These are phyloP conservation scores for Achaetomiella virescens DNA, from an alignment of 495 filamentous ascomycete species.

Conservation along the genomic window DNA sequence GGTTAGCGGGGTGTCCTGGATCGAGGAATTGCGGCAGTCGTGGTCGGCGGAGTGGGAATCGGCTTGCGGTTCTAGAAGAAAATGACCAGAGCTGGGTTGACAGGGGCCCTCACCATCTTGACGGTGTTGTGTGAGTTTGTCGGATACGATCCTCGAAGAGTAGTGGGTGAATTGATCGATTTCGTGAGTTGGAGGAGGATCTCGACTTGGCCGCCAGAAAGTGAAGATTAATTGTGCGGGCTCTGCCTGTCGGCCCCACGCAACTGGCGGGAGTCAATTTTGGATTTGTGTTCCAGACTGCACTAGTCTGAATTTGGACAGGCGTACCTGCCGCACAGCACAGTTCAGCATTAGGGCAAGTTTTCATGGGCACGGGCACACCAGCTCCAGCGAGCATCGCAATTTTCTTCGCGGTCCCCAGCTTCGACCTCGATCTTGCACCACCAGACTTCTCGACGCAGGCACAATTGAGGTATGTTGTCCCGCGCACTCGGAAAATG, in stretches of 20 bases:
- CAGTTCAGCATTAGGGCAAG: conserved; percentile 23
- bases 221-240: conserved; percentile 23
- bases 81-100: background rate
- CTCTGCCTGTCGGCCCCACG: conserved; percentile 12
- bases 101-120: conserved; percentile 48
- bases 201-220: conserved; percentile 12
- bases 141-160: conserved; percentile 53
- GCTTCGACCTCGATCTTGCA: conserved; percentile 4
- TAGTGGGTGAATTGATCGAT: conserved; percentile 16
- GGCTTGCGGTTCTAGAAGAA: background rate
- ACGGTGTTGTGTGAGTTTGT: conserved; percentile 35
- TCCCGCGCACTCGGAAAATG: conserved; percentile 25
- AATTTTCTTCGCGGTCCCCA: conserved; percentile 1
- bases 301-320: background rate
- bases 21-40: background rate
- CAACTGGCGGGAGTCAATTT: background rate
- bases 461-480: conserved; percentile 37
- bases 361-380: conserved; percentile 23
- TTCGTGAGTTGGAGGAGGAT: conserved; percentile 11
- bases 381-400: conserved; percentile 10
- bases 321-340: conserved; percentile 4
- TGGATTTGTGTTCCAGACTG: conserved; percentile 17
- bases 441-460: conserved; percentile 13
- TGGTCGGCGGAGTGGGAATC: background rate
- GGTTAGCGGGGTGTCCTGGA: conserved; percentile 18